These are phyloP conservation scores for Fusarium cicatricum DNA, from an alignment of 2,329 filamentous ascomycete species.

Conservation along the genomic window DNA sequence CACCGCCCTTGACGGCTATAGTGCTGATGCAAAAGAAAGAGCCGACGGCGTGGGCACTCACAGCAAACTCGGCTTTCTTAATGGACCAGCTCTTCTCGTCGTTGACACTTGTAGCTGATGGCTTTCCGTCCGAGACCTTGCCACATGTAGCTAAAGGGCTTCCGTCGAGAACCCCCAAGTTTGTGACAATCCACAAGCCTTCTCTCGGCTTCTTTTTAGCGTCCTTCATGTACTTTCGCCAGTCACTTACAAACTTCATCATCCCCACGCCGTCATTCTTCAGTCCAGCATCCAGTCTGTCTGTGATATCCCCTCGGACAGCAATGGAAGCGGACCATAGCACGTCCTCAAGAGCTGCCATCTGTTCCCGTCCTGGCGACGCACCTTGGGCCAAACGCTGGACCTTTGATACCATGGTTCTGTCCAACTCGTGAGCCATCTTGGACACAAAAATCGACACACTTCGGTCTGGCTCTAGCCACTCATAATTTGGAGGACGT, in stretches of 20 bases:
- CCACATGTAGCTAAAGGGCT: too few species aligned
- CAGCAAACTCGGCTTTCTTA: slow-evolving; percentile 18
- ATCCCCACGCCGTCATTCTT: slow-evolving; percentile 33
- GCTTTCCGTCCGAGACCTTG: too few species aligned
- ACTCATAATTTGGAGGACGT: neutral
- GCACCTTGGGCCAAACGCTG: neutral
- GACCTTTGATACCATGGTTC: neutral
- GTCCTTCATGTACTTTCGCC: slow-evolving; percentile 15
- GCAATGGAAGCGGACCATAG: slow-evolving; percentile 32
- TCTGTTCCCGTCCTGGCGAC: neutral
- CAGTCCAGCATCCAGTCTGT: slow-evolving; percentile 18
- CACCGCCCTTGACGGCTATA: slow-evolving; percentile 17
- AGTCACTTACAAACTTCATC: slow-evolving; percentile 34
- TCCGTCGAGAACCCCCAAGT: slow-evolving; percentile 39
- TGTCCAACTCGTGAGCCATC: slow-evolving; percentile 6
- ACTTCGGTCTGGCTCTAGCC: slow-evolving; percentile 12
- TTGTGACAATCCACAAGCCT: slow-evolving; percentile 29
- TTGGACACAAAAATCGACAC: slow-evolving; percentile 29
- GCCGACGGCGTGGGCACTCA: slow-evolving; percentile 12
- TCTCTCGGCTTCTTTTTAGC: slow-evolving; percentile 28
- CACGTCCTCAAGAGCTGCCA: slow-evolving; percentile 13
- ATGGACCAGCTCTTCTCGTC: slow-evolving; percentile 26
- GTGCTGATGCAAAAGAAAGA: slow-evolving; percentile 17
- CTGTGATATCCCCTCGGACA: slow-evolving; percentile 20
- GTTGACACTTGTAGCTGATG: too few species aligned